Base-by-base conservation (phyloP, 2,329 filamentous ascomycete species). In the Aschersonia sp. region DNA sequence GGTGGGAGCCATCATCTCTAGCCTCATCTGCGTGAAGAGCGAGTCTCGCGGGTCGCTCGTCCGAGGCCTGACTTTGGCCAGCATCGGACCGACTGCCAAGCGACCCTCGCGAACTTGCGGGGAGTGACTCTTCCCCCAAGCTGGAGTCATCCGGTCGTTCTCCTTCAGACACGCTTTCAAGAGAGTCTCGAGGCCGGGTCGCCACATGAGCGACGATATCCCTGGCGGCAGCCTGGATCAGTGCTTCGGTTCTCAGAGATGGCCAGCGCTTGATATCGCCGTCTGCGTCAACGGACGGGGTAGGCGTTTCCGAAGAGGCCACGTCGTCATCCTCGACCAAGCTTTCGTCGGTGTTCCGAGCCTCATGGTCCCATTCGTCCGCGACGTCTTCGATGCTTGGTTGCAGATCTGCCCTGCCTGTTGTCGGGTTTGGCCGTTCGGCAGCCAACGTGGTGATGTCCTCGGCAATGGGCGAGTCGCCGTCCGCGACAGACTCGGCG, bases 161-260 rank as follows among this genome's bases (percentile, higher is more conserved):
- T 53, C 22, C 10, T 47, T 30, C 3, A 44, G 35, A 6, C 30
- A 30, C 53, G 45, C 43, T 52, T 43, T 45, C 44, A 57, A 58
- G 39, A 1, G 57, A 58, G 31, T 56, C 55, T 12, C 54, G 53
- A 12, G 50, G 49, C 29, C 50, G 49, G 40, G 67, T 61, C 12
- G 46, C 31, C 2, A 50, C 44, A 41, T 67, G 68, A 2, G 66
- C 68, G 8, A 76, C 65, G 11, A 76, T 72, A 29, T 70, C 70
- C 46, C 68, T 63, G 1, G 73, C 73, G 1, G 73, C 73, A 30
- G 68, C 69, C 33, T 75, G 71, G 50, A 78, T 76, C 37, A 75
- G 61, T 6, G 70, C 72, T 53, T 77, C 71, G 2, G 74, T 73
- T 5, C 67, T 62, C 8, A 61, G 55, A 1, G 69, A 72, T 2